These are phyloP conservation scores for Cercospora berteroae DNA, from an alignment of 2,329 filamentous ascomycete species.

Conservation along the genomic window DNA sequence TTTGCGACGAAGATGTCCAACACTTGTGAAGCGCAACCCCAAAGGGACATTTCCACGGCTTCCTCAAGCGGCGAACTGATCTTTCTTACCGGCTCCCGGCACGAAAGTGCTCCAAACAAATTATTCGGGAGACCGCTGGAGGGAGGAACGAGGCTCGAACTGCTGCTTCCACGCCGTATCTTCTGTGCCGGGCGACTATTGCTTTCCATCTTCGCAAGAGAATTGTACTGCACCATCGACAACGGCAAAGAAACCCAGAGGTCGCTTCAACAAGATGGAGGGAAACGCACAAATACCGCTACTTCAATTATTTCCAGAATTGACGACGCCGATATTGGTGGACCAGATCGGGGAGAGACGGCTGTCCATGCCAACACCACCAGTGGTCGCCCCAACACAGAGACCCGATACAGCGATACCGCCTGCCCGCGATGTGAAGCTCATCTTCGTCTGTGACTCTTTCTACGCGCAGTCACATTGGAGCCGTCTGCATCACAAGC, in stretches of 20 bases:
- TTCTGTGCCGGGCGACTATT: background rate
- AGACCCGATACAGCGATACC: background rate
- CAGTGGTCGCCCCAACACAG: background rate
- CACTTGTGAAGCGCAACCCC: background rate
- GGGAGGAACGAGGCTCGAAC: background rate
- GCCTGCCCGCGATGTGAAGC: background rate
- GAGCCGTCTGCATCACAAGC: background rate
- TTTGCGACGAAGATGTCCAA: background rate
- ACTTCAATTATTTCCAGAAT: background rate
- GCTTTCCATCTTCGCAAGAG: background rate
- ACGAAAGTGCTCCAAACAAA: background rate
- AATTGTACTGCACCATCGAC: background rate
- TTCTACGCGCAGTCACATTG: background rate
- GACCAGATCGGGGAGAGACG: background rate
- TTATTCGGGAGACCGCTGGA: background rate
- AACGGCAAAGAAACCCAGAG: background rate
- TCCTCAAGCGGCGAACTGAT: background rate
- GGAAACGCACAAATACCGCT: background rate
- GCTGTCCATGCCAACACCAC: background rate
- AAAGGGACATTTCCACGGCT: background rate
- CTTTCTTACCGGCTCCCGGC: background rate
- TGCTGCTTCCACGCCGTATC: background rate
- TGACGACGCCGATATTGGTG: background rate
- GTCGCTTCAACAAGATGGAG: background rate
- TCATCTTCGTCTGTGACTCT: background rate